phyloP scores from a whole-genome alignment of 192 early-diverging fungal species.

The Backusella circina region DNA sequence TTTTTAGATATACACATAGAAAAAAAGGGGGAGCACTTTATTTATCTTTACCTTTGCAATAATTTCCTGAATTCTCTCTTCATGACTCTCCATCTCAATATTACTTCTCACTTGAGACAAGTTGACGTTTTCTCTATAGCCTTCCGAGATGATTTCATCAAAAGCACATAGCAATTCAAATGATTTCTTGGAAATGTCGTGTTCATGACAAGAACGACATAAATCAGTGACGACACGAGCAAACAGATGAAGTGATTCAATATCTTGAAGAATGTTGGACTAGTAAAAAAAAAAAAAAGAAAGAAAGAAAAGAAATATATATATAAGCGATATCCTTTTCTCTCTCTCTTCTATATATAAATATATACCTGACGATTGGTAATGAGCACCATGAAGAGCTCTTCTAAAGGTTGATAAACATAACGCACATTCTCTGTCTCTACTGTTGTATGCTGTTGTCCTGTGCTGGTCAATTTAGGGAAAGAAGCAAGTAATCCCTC shows the following conservation, averaged over 20 bases:
- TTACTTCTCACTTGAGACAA: constrained; percentile 90
- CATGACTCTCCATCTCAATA: constrained; percentile 96
- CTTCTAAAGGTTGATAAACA: constrained; percentile 97
- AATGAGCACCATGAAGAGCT: constrained; percentile 93
- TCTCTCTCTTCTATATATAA: not conserved
- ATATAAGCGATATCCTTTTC: not conserved
- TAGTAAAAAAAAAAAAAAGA: not conserved
- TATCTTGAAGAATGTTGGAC: constrained; percentile 98
- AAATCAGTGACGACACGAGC: constrained; percentile 88
- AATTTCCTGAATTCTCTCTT: constrained; percentile 95
- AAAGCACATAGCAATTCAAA: constrained; percentile 92
- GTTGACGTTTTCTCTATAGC: constrained; percentile 90
- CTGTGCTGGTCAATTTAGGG: constrained; percentile 89
- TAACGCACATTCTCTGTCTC: constrained; percentile 97
- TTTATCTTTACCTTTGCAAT: constrained; percentile 68
- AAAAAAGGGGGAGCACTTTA: not conserved
- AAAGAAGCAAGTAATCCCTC: constrained; percentile 96
- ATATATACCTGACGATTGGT: constrained; percentile 75
- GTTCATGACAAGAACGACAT: constrained; percentile 82
- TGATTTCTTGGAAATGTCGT: constrained; percentile 78
- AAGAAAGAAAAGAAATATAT: no score
- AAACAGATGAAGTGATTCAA: constrained; percentile 93
- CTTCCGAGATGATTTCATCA: constrained; percentile 93
- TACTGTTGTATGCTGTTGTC: constrained; percentile 94
- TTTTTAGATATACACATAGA: not conserved